A percentile compares a stretch with the other conserved stretches of the same genome.
These are phyloP conservation scores for Akanthomyces dipterigenus DNA, from an alignment of 2,329 filamentous ascomycete genomes.

Conservation along the genomic window DNA sequence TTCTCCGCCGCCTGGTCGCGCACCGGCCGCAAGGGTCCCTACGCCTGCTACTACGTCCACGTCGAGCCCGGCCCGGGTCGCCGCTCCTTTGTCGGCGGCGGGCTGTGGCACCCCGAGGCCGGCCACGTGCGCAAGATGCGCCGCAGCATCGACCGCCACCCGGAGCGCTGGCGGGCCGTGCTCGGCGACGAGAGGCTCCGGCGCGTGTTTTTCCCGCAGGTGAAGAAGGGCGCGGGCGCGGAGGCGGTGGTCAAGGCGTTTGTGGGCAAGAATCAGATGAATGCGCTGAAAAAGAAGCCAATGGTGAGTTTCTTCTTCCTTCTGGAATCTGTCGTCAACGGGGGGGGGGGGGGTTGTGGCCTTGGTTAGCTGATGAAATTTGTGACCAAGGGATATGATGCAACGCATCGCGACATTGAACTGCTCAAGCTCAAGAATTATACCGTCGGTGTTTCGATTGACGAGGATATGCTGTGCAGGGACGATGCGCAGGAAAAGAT, in stretches of 20 bases:
- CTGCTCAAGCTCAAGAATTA: constrained; percentile 76
- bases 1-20: constrained; percentile 84
- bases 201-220: constrained; percentile 53
- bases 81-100: constrained; percentile 66
- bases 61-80: constrained; percentile 54
- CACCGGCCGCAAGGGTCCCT: constrained; percentile 79
- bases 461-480: constrained; percentile 57
- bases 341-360: not conserved
- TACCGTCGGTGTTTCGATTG: constrained; percentile 61
- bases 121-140: constrained; percentile 60
- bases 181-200: constrained; percentile 56
- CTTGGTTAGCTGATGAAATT: not conserved
- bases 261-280: constrained; percentile 59
- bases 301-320: constrained; percentile 51
- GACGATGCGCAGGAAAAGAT: constrained; percentile 59
- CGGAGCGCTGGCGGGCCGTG: constrained; percentile 61
- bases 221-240: constrained; percentile 25
- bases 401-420: constrained; percentile 70
- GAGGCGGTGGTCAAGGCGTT: constrained; percentile 64
- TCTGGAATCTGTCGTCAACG: no score
- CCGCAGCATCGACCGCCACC: constrained; percentile 66
- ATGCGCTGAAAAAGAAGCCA: constrained; percentile 76
- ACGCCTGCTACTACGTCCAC: constrained; percentile 85
- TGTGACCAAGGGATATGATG: constrained; percentile 57
- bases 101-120: constrained; percentile 73